Evolutionary conservation across 2,329 filamentous ascomycete species (phyloP), one percentile per base, ranked within the genome.

Genomic region (Sporothrix globosa): DNA sequence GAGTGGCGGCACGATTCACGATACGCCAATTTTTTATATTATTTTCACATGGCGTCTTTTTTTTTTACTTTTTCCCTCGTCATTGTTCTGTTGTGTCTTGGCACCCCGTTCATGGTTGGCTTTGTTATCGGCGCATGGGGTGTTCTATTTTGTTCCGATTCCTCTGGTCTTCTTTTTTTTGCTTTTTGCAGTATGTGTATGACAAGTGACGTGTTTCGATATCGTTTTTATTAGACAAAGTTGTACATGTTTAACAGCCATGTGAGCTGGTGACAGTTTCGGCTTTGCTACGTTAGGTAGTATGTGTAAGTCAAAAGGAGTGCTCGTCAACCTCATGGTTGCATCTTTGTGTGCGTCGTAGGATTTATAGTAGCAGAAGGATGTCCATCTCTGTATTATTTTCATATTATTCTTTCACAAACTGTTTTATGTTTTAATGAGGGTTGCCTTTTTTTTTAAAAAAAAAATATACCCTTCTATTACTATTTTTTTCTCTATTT

Each of bases 161-260:
- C 27, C 52, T n/a, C 17, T 9, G 63, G 44, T 34, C 21, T 34
- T 48, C 27, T 39, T 19, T 53, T 53, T 63, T 30, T 21, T 30
- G 27, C 27, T 58, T 67, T 54, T 24, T 69, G 27, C 21, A 63
- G 21, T 50, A 30, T 44, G 21, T 68, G 66, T 68, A 54, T 34
- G 66, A 44, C 66, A 56, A 50, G 30, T 66, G 63, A 66, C 27
- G 63, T 52, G 34, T 50, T 24, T 39, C 21, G 52, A 34, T 66
- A 52, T 53, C 27, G 27, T 27, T 66, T 10, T 50, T n/a, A 44
- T 39, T 61, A 44, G 56, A 61, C 56, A 44, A 17, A 10, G 41
- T 11, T 63, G 27, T 6, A 63, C 58, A 27, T 21, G 6, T 44
- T 27, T 27, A 63, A 27, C 21, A 2, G 1, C 39, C n/a, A 24